Evolutionary conservation across 495 filamentous ascomycete species (phyloP).

Genomic region (Chaetomidium leptoderma): DNA sequence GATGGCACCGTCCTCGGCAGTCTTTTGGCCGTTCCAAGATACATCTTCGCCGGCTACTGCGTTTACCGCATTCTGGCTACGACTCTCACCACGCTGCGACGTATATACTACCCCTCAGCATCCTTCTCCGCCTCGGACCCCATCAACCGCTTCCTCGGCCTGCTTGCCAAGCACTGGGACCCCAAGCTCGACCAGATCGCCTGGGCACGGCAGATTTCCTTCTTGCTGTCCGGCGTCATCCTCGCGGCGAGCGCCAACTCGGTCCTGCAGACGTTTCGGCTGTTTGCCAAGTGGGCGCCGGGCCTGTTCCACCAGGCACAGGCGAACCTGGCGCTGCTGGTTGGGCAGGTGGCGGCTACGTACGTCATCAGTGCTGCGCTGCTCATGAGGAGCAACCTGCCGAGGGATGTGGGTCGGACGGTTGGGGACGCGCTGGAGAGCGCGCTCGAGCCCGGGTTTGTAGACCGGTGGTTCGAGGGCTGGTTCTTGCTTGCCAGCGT

Average conservation of each 20-base stretch:
- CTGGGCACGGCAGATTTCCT: conserved; percentile 74
- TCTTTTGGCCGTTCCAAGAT: conserved; percentile 53
- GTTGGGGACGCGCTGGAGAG: conserved; percentile 68
- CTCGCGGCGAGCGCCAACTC: conserved; percentile 70
- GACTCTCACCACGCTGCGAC: conserved; percentile 55
- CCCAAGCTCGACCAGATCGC: conserved; percentile 63
- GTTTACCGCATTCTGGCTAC: conserved; percentile 70
- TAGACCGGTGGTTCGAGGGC: conserved; percentile 83
- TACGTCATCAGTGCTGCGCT: conserved; percentile 75
- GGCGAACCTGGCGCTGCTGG: conserved; percentile 65
- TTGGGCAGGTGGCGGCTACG: conserved; percentile 70
- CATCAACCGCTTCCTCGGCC: conserved; percentile 69
- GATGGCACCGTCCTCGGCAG: conserved; percentile 59
- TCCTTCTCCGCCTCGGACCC: conserved; percentile 68
- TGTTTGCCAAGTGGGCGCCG: conserved; percentile 67
- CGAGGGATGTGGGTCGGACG: conserved; percentile 62
- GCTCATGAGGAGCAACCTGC: conserved; percentile 67
- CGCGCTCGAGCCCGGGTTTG: conserved; percentile 63
- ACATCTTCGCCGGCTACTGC: conserved; percentile 70
- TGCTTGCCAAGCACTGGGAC: conserved; percentile 68
- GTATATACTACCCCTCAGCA: conserved; percentile 46
- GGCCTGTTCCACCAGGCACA: conserved; percentile 56
- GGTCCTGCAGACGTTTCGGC: conserved; percentile 68
- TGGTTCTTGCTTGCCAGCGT: conserved; percentile 67
- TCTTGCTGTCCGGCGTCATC: conserved; percentile 72